Conservation (phyloP, 768 basidiomycete species). For the Suillus cothurnatus region DNA sequence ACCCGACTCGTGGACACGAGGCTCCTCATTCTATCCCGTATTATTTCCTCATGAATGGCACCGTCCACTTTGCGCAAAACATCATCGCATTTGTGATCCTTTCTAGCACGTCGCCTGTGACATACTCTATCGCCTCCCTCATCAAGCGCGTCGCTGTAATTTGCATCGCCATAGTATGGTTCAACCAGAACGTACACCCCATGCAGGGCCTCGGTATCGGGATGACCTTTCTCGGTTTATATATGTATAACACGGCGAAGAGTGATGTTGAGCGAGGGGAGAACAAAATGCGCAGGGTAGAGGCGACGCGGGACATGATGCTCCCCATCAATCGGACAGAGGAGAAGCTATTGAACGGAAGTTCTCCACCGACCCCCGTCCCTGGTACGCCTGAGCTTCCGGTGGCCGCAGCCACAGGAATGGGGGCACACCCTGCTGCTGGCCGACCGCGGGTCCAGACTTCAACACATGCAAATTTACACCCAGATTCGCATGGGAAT, state of each 20-base stretch:
- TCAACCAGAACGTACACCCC: slow-evolving; percentile 81
- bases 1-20: slow-evolving; percentile 48
- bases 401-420: slow-evolving; percentile 25
- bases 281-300: slow-evolving; percentile 78
- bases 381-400: slow-evolving; percentile 2
- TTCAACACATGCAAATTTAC: slow-evolving; percentile 9
- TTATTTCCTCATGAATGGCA: slow-evolving; percentile 92
- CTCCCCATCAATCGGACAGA: slow-evolving; percentile 72
- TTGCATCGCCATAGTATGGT: slow-evolving; percentile 97
- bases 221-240: slow-evolving; percentile 88
- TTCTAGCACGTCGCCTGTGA: slow-evolving; percentile 94
- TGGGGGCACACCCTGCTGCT: slow-evolving; percentile 21
- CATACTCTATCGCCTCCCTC: slow-evolving; percentile 97
- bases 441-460: slow-evolving; percentile 8
- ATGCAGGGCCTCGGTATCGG: slow-evolving; percentile 89
- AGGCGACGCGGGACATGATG: slow-evolving; percentile 67
- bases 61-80: slow-evolving; percentile 96
- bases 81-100: slow-evolving; percentile 97
- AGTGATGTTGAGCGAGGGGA: slow-evolving; percentile 92
- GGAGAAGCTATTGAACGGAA: slow-evolving; percentile 47
- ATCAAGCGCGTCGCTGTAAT: slow-evolving; percentile 98
- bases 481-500: slow-evolving; percentile 12
- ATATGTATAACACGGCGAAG: slow-evolving; percentile 96
- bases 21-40: slow-evolving; percentile 67
- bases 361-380: slow-evolving; percentile 30